Percentiles rank a stretch among this genome's conserved stretches.
Evolutionary conservation across 106 monocot species (phyloP).

Genomic region (Apostasia ramifera): DNA sequence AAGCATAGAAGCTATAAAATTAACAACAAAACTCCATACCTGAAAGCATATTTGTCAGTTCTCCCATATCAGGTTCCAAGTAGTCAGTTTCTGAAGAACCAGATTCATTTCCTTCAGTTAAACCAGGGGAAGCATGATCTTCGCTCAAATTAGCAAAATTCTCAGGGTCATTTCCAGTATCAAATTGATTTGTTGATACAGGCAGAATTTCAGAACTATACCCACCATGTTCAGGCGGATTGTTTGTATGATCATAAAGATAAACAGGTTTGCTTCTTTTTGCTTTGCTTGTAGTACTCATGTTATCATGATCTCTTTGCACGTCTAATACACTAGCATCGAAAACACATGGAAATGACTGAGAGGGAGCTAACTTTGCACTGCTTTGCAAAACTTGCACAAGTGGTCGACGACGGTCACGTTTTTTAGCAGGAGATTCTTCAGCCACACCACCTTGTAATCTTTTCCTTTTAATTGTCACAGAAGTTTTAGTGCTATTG

Average conservation of each 20-base stretch:
- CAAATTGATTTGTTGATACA: constrained; percentile 20
- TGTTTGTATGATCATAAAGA: constrained; percentile 31
- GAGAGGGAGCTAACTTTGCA: constrained; percentile 36
- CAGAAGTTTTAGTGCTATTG: constrained; percentile 22
- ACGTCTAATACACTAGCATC: constrained; percentile 6
- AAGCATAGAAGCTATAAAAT: not conserved
- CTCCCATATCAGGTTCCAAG: constrained; percentile 11
- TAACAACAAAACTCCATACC: not conserved
- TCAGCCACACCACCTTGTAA: constrained; percentile 31
- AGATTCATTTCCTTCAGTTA: constrained; percentile 10
- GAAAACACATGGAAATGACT: constrained; percentile 19
- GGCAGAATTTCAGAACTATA: constrained; percentile 40
- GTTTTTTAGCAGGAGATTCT: constrained; percentile 59
- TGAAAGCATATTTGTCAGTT: not conserved
- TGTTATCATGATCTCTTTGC: constrained; percentile 17
- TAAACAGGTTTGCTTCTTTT: constrained; percentile 32
- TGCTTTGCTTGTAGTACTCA: constrained; percentile 12
- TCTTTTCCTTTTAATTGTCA: constrained; percentile 43
- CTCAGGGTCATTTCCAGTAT: constrained; percentile 15
- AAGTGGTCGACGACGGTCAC: constrained; percentile 63
- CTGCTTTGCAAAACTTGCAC: constrained; percentile 75
- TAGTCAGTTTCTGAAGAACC: constrained; percentile 24
- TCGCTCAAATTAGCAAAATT: constrained; percentile 21
- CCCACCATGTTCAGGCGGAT: constrained; percentile 27
- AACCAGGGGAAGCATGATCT: constrained; percentile 38